A percentile compares a stretch with the other conserved stretches of the same genome.
Evolutionary conservation across 805 yeast species (phyloP).

Genomic region (Candida boidinii): DNA sequence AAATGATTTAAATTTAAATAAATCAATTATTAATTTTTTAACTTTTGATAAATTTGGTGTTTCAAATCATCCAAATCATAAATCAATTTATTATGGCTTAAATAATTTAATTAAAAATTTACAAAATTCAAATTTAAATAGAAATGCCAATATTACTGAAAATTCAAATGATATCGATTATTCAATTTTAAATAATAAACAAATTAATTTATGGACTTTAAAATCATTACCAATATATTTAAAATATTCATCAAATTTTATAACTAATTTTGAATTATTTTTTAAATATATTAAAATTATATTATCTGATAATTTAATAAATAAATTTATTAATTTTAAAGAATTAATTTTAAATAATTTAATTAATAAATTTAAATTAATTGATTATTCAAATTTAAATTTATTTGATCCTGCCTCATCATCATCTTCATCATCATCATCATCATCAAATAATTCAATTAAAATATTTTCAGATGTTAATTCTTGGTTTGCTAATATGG

Average conservation of each 20-base stretch:
- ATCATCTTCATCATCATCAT: conserved; percentile 1
- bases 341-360: background rate
- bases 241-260: conserved; percentile 41
- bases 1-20: background rate
- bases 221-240: conserved; percentile 24
- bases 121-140: background rate
- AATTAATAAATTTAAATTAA: background rate
- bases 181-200: background rate
- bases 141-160: too few species aligned
- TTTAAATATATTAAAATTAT: too few species aligned
- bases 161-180: too few species aligned
- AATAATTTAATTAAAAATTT: conserved; percentile 20
- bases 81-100: conserved; percentile 48
- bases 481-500: conserved; percentile 32
- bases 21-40: conserved; percentile 27
- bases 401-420: too few species aligned
- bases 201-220: conserved; percentile 16
- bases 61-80: conserved; percentile 84
- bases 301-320: too few species aligned
- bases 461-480: conserved; percentile 31
- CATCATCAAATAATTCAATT: too few species aligned
- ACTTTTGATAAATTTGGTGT: conserved; percentile 83
- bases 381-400: background rate
- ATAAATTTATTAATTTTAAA: too few species aligned
- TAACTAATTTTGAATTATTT: conserved; percentile 29